phyloP scores from a whole-genome alignment of 371 early-diverging fungal genomes.

The Saksenaea oblongispora region DNA sequence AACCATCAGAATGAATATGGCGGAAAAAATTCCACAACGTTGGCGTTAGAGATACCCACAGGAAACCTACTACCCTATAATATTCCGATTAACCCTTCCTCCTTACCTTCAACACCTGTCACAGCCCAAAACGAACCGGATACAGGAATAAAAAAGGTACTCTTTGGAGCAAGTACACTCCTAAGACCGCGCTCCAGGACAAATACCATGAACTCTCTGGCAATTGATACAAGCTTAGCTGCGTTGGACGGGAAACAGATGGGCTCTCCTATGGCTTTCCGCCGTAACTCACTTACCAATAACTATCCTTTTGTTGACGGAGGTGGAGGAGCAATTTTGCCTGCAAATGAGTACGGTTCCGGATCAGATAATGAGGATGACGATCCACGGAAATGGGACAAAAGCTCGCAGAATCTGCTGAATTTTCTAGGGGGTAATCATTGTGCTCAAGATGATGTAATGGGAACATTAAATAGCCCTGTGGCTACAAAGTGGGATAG shows the following conservation, averaged over 20 bases:
- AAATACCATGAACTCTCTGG: constrained; percentile 49
- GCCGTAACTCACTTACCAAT: constrained; percentile 33
- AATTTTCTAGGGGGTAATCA: constrained; percentile 40
- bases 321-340: constrained; percentile 22
- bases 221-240: constrained; percentile 27
- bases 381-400: constrained; percentile 38
- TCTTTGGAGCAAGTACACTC: constrained; percentile 27
- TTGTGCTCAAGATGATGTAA: neutral
- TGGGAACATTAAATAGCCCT: neutral
- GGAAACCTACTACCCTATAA: neutral
- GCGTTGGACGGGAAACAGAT: constrained; percentile 19
- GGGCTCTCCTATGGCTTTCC: constrained; percentile 43
- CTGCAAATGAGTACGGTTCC: constrained; percentile 60
- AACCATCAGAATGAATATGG: constrained; percentile 8
- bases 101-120: neutral
- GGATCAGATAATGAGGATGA: constrained; percentile 69
- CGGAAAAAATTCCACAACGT: constrained; percentile 9
- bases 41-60: constrained; percentile 12
- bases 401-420: constrained; percentile 33
- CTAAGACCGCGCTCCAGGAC: constrained; percentile 54
- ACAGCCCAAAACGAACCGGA: constrained; percentile 15
- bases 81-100: neutral
- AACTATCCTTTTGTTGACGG: constrained; percentile 19
- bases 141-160: constrained; percentile 31
- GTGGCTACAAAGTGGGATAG: neutral